phyloP scores from a whole-genome alignment of 257 asterid genomes.

The Solanum neorickii region DNA sequence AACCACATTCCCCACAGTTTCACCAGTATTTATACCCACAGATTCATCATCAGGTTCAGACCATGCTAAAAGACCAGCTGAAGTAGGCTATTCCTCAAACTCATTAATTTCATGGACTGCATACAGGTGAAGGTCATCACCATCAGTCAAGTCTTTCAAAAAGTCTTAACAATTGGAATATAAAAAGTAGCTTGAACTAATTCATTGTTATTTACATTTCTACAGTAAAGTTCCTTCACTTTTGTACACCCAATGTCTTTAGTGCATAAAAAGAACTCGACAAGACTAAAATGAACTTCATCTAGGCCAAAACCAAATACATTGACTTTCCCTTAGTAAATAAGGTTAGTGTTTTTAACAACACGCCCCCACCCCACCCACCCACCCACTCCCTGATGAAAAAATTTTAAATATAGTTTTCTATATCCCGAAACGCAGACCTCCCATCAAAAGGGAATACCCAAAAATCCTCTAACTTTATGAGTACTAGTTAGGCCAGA shows the following conservation, averaged over 20 bases:
- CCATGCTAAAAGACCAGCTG: too few relatives aligned
- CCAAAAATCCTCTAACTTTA: neutral
- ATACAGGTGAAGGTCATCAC: too few relatives aligned
- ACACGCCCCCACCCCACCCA: too few relatives aligned
- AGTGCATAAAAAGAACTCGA: neutral
- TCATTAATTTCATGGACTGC: too few relatives aligned
- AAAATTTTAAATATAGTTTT: neutral
- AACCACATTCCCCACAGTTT: too few relatives aligned
- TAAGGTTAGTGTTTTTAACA: neutral
- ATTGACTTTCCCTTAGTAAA: neutral
- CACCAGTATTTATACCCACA: too few relatives aligned
- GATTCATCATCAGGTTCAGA: too few relatives aligned
- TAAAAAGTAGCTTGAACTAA: too few relatives aligned
- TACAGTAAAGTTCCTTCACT: neutral
- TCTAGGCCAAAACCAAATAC: neutral
- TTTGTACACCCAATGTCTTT: neutral
- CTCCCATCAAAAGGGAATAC: too few relatives aligned
- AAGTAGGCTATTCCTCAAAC: too few relatives aligned
- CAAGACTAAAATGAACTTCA: neutral
- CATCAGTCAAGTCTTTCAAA: too few relatives aligned
- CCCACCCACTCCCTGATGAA: neutral
- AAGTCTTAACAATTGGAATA: too few relatives aligned
- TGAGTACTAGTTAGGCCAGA: neutral
- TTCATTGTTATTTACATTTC: neutral
- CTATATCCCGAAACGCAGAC: neutral